Evolutionary conservation across 805 yeast species (phyloP).

Genomic region (Kodamaea neixiangensis): DNA sequence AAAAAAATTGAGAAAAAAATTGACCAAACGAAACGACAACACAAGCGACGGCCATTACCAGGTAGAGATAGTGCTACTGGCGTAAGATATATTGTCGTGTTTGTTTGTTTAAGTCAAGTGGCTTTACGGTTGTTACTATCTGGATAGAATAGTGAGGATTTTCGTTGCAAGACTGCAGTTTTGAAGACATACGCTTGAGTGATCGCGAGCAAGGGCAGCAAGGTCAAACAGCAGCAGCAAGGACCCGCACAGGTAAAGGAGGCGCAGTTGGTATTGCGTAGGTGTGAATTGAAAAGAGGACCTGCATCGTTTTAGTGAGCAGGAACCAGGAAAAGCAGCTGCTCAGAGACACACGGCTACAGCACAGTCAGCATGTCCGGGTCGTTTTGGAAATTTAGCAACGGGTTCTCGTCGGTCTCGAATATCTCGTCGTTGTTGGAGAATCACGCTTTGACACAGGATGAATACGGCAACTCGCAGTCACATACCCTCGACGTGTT

Average conservation of each 20-base stretch:
- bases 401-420: slow-evolving; percentile 46
- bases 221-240: neutral
- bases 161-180: neutral
- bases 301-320: no score
- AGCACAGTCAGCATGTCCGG: slow-evolving; percentile 38
- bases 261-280: neutral
- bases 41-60: neutral
- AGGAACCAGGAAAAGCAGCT: neutral
- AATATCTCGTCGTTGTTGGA: slow-evolving; percentile 43
- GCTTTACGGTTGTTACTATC: neutral
- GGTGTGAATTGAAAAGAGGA: no score
- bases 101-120: neutral
- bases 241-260: neutral
- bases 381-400: slow-evolving; percentile 49
- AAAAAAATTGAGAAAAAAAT: neutral
- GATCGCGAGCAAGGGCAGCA: neutral
- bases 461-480: slow-evolving; percentile 18
- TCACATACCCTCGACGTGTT: slow-evolving; percentile 27
- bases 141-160: neutral
- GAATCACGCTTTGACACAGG: slow-evolving; percentile 24
- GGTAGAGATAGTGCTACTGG: neutral
- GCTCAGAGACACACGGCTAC: neutral
- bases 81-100: neutral
- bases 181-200: neutral
- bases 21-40: neutral